Conservation (phyloP, 441 rosid species). For the Croton laevigatus region DNA sequence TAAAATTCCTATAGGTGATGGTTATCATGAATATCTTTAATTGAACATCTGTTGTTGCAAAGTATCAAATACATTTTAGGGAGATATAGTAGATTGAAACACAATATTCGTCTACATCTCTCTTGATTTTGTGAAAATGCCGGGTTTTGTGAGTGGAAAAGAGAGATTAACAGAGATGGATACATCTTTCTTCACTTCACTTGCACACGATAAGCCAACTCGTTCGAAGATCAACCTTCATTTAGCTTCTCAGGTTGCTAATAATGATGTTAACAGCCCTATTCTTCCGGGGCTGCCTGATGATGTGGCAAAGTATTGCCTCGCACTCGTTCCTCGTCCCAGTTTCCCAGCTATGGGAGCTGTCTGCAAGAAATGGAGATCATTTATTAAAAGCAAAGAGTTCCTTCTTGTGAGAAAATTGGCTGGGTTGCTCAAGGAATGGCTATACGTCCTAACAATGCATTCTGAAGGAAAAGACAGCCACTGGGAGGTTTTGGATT, state of each 20-base stretch:
- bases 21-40: slow-evolving; percentile 69
- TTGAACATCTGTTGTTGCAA: slow-evolving; percentile 24
- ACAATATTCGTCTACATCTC: slow-evolving; percentile 19
- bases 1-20: slow-evolving; percentile 82
- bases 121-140: slow-evolving; percentile 41
- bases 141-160: slow-evolving; percentile 46
- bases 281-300: slow-evolving; percentile 87
- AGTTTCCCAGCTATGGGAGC: slow-evolving; percentile 75
- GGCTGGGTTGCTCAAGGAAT: slow-evolving; percentile 79
- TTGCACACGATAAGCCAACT: slow-evolving; percentile 24
- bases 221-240: slow-evolving; percentile 37
- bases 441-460: slow-evolving; percentile 78
- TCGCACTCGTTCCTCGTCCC: slow-evolving; percentile 84
- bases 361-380: slow-evolving; percentile 94
- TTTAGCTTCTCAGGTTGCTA: slow-evolving; percentile 33
- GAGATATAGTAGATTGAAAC: slow-evolving; percentile 31
- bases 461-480: slow-evolving; percentile 69
- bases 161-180: slow-evolving; percentile 46
- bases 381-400: slow-evolving; percentile 75
- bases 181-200: slow-evolving; percentile 35
- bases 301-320: slow-evolving; percentile 79
- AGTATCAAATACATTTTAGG: slow-evolving; percentile 25
- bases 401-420: slow-evolving; percentile 68
- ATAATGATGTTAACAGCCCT: slow-evolving; percentile 38
- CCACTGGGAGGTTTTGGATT: slow-evolving; percentile 90